A percentile compares a stretch with the other conserved stretches of the same genome.
Evolutionary conservation across 2,329 filamentous ascomycete genomes (phyloP).

Genomic region (Phoma sp.): DNA sequence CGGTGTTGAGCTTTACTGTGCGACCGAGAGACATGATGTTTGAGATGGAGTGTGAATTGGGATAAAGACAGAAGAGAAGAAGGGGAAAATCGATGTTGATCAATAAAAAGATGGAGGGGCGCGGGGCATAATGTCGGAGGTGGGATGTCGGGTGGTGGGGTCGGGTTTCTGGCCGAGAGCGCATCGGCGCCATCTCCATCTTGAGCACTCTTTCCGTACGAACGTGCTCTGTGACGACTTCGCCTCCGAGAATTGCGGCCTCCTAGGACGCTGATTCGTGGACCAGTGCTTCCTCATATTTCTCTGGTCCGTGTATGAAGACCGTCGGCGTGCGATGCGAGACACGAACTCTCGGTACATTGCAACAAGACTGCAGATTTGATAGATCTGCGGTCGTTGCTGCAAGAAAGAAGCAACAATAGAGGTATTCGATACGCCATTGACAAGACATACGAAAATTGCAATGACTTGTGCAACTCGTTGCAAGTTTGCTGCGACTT

Average conservation of each 20-base stretch:
- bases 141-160: slow-evolving; percentile 20
- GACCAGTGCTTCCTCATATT: background rate
- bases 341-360: background rate
- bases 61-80: slow-evolving; percentile 1
- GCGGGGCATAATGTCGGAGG: slow-evolving; percentile 21
- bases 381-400: too few relatives aligned
- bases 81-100: slow-evolving; percentile 13
- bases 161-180: slow-evolving; percentile 29
- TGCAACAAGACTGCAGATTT: background rate
- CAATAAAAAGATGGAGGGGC: slow-evolving; percentile 6
- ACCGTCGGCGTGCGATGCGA: slow-evolving; percentile 2
- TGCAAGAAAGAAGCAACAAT: background rate
- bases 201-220: slow-evolving; percentile 9
- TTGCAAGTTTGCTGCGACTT: background rate
- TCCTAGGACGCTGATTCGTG: slow-evolving; percentile 8
- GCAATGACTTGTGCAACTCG: too few relatives aligned
- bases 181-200: slow-evolving; percentile 21
- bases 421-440: background rate
- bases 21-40: slow-evolving; percentile 40
- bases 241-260: slow-evolving; percentile 9
- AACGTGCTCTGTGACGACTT: background rate
- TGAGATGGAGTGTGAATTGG: slow-evolving; percentile 5
- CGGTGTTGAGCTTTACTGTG: slow-evolving; percentile 65
- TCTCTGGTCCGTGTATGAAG: background rate
- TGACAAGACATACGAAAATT: too few relatives aligned